Evolutionary conservation across 2,329 filamentous ascomycete species (phyloP), one percentile per base, ranked within the genome.

Genomic region (Trichoderma brevicompactum): DNA sequence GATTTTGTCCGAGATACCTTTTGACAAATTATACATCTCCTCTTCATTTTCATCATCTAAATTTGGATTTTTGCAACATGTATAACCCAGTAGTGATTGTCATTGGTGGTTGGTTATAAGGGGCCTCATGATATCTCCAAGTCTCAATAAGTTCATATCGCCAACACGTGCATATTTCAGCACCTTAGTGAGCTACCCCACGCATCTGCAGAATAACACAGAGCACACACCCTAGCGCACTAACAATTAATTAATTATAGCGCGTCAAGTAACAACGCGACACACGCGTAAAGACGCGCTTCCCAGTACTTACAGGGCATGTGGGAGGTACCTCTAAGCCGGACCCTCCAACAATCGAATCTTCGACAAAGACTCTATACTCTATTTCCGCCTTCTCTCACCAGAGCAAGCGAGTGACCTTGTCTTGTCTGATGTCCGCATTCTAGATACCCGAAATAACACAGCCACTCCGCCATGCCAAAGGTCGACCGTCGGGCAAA

Each of bases 401-500:
- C 12, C 56, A 61, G 55, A 48, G 41, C 17, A 54, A 48, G 40
- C 36, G 32, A 34, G 23, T 50, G 23, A 28, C 23, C 5, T 28
- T 28, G 23, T 28, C n/a, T n/a, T 28, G 43, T 34, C 55, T 44
- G 41, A 54, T 54, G 46, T 28, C 60, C 23, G 15, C 28, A 13
- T 23, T 32, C 32, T 41, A 56, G 60, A 64, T 61, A 56, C 50
- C 66, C 60, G 55, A 12, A 67, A 56, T 56, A 59, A 49, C 46
- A 23, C 5, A 41, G 17, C n/a, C 59, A 58, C 62, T 50, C 48
- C 69, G 69, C 68, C 70, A 79, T 79, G 78, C 74, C 77, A 67
- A 77, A 75, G 72, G 70, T 70, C 69, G 70, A 76, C 59, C 74
- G 76, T 68, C 74, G 83, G 70, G 80, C 81, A 69, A 86, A 82